These are phyloP conservation scores for Yarrowia sp. DNA, from an alignment of 805 yeast genomes.

Conservation along the genomic window DNA sequence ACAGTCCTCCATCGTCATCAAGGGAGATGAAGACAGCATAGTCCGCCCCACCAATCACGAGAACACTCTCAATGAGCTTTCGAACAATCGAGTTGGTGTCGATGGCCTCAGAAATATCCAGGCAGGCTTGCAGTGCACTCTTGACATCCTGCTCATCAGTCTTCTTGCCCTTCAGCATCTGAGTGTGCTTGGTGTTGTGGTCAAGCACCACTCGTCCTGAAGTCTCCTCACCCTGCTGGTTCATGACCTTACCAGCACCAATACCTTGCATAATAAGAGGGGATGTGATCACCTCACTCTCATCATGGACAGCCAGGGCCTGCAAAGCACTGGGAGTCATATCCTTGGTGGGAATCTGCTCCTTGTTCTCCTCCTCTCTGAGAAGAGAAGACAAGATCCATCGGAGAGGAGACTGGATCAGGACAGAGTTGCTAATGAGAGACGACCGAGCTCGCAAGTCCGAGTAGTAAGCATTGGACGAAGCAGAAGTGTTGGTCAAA, in stretches of 20 bases:
- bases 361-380: slow-evolving; percentile 29
- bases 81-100: slow-evolving; percentile 41
- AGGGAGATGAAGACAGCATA: slow-evolving; percentile 38
- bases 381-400: slow-evolving; percentile 37
- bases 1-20: slow-evolving; percentile 35
- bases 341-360: slow-evolving; percentile 3
- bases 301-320: slow-evolving; percentile 4
- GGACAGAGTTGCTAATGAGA: slow-evolving; percentile 27
- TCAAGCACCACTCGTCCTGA: slow-evolving; percentile 7
- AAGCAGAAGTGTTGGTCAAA: slow-evolving; percentile 3
- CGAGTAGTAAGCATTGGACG: slow-evolving; percentile 16
- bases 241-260: slow-evolving; percentile 19
- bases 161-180: slow-evolving; percentile 22
- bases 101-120: slow-evolving; percentile 49
- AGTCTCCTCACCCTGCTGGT: neutral
- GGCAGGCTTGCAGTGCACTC: slow-evolving; percentile 46
- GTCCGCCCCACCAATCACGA: slow-evolving; percentile 42
- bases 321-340: neutral
- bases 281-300: neutral
- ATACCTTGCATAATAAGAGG: slow-evolving; percentile 23
- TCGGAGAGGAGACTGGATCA: slow-evolving; percentile 34
- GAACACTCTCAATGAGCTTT: slow-evolving; percentile 42
- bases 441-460: slow-evolving; percentile 14
- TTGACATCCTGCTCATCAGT: slow-evolving; percentile 31
- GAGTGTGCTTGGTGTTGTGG: slow-evolving; percentile 13